Evolutionary conservation across 371 early-diverging fungal genomes (phyloP), one percentile per base, ranked within the genome.

Genomic region (Rhizopus sp.): DNA sequence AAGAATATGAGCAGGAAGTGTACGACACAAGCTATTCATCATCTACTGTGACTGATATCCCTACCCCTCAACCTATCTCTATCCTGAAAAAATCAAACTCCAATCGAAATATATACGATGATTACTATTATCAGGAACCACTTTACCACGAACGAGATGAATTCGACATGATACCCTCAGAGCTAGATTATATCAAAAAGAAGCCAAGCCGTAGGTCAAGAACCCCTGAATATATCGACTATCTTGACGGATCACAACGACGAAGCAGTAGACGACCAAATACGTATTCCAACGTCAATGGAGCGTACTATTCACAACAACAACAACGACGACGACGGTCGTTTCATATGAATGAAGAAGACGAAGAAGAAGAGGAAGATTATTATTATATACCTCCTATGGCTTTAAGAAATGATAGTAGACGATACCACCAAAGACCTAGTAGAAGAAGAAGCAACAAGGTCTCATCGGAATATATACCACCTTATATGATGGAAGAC

Each of bases 31-130:
- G 31, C 8, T 17, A 29, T 9, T 61, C 61, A 9, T 56, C 55
- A 0, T 45, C 23, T 39, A 34, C 37, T 0, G 29, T 58, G 12
- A 31, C 23, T 4, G 29, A 55, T 23, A 50, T 40, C 12, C 17
- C 6, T 29, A 46, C 50, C 10, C 7, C 37, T 3, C 52, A 63
- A 37, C 31, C 61, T 6, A 55, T 61, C 15, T 66, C 62, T 2
- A 66, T 61, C 8, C 34, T 60, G 47, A 60, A 57, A 50, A 66
- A 66, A 41, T 46, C 40, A 17, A 50, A 57, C n/a, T 53, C 53
- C 0, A 31, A 41, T 38, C 30, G 38, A 17, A 17, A 32, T 5
- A 40, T 30, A n/a, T 41, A 48, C 3, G 53, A 53, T 37, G 44
- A 45, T 30, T 8, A 38, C 1, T 38, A 60, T 42, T 38, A 49